phyloP scores from a whole-genome alignment of 1,139 yeast genomes.

The Lodderomyces elongisporus region DNA sequence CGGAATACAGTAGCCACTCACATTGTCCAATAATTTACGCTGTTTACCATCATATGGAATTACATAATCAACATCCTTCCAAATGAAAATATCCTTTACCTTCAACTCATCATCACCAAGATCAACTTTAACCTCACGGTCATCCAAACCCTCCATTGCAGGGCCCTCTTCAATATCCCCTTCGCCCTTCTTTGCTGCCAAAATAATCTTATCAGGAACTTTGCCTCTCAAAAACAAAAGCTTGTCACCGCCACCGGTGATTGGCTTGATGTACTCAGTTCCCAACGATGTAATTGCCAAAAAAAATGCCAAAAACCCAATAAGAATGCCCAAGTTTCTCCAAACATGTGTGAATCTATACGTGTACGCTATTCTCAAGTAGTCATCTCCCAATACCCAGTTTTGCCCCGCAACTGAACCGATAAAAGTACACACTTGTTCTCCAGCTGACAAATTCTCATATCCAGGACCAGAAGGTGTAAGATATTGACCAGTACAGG shows the following conservation, averaged over 20 bases:
- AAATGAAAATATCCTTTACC: conserved; percentile 32
- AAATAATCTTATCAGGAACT: conserved; percentile 30
- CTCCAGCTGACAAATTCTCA: conserved; percentile 27
- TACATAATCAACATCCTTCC: conserved; percentile 41
- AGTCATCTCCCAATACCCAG: conserved; percentile 46
- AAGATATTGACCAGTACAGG: conserved; percentile 35
- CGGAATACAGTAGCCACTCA: conserved; percentile 63
- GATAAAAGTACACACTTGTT: conserved; percentile 47
- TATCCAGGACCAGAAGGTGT: conserved; percentile 54
- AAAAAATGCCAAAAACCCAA: conserved; percentile 53
- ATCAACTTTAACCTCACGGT: conserved; percentile 11
- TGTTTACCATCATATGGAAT: conserved; percentile 37
- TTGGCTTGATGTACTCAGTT: conserved; percentile 48
- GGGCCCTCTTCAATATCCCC: conserved; percentile 14
- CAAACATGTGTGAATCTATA: conserved; percentile 49
- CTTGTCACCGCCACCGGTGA: conserved; percentile 54
- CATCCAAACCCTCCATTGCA: conserved; percentile 38
- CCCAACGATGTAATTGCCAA: conserved; percentile 40
- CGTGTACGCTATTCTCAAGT: conserved; percentile 37
- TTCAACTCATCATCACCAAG: conserved; percentile 22
- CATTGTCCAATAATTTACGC: conserved; percentile 47
- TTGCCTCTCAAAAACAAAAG: conserved; percentile 52
- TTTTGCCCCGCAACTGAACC: conserved; percentile 44
- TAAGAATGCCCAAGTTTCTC: conserved; percentile 60
- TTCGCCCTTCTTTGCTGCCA: conserved; percentile 17